Percentiles rank a stretch among this genome's conserved stretches.
Conservation (phyloP, 2,329 filamentous ascomycete species). For the Dothidotthia symphoricarpi region DNA sequence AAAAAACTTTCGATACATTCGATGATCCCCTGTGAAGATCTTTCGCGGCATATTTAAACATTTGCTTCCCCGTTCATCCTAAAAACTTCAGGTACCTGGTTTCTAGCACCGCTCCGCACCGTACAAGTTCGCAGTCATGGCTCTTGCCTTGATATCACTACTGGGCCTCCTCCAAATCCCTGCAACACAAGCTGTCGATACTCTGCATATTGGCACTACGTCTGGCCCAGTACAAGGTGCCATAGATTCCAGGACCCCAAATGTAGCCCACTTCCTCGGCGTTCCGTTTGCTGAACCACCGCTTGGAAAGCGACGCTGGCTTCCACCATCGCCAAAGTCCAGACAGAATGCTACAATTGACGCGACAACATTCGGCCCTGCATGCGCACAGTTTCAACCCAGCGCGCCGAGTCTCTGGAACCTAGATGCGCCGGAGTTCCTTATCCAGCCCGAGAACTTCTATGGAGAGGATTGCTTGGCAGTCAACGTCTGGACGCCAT, state of each 20-base stretch:
- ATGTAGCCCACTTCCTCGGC: conserved; percentile 41
- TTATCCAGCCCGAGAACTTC: conserved; percentile 16
- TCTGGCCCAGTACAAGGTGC: conserved; percentile 35
- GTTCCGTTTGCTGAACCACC: conserved; percentile 42
- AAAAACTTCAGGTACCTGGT: too few species aligned
- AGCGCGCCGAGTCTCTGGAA: conserved; percentile 21
- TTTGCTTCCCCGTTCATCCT: too few species aligned
- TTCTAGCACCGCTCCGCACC: too few species aligned
- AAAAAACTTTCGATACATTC: too few species aligned
- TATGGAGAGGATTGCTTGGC: conserved; percentile 49
- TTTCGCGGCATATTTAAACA: too few species aligned
- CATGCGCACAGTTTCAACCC: conserved; percentile 29
- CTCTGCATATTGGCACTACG: conserved; percentile 24
- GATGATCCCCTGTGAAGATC: too few species aligned
- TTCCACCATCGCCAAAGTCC: conserved; percentile 28
- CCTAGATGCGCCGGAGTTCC: conserved; percentile 27
- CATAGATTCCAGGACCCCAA: conserved; percentile 34
- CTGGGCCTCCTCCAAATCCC: conserved; percentile 11
- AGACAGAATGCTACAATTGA: conserved; percentile 22
- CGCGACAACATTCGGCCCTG: conserved; percentile 26
- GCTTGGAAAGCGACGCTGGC: conserved; percentile 32
- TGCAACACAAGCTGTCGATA: conserved; percentile 12
- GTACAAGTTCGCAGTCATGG: conserved; percentile 3
- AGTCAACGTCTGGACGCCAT: conserved; percentile 49
- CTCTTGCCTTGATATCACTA: conserved; percentile 7